Conservation (phyloP, 202 grass and related monocot genomes). For the Elaeis oleifera region DNA sequence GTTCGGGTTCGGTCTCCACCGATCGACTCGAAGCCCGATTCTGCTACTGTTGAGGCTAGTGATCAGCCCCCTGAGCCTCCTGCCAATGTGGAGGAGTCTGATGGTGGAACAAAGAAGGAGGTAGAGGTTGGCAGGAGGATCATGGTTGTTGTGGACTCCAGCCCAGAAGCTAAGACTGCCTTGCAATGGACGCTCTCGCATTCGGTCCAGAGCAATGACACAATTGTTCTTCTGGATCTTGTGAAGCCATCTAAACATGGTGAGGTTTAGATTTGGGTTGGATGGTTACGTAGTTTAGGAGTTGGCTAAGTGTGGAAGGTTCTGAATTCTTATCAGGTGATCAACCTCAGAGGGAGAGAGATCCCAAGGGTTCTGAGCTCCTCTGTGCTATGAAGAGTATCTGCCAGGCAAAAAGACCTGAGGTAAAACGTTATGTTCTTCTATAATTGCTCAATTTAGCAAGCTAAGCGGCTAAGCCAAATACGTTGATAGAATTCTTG, state of each 20-base stretch:
- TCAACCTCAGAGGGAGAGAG: slow-evolving; percentile 1
- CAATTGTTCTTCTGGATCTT: slow-evolving; percentile 51
- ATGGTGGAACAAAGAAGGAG: background rate
- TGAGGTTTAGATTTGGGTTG: slow-evolving; percentile 22
- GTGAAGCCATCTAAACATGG: slow-evolving; percentile 14
- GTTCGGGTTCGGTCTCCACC: slow-evolving; percentile 6
- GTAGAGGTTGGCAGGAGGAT: slow-evolving; percentile 40
- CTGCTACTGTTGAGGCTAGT: too few species aligned
- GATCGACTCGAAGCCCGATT: background rate
- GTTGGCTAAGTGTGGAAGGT: slow-evolving; percentile 19
- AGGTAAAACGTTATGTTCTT: slow-evolving; percentile 31
- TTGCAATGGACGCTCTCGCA: slow-evolving; percentile 77
- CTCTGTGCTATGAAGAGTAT: slow-evolving; percentile 65
- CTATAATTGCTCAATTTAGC: background rate
- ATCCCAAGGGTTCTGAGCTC: slow-evolving; percentile 32
- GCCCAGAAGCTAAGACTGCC: slow-evolving; percentile 49
- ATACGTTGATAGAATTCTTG: too few species aligned
- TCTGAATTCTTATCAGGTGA: slow-evolving; percentile 1
- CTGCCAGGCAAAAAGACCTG: slow-evolving; percentile 65
- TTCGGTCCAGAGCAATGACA: slow-evolving; percentile 48
- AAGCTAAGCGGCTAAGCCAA: too few species aligned
- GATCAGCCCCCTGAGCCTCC: too few species aligned
- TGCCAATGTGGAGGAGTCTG: too few species aligned
- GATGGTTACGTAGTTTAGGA: background rate
- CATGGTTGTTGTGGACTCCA: slow-evolving; percentile 49